Conservation (phyloP, 192 early-diverging fungal species). For the Gonapodya prolifera region DNA sequence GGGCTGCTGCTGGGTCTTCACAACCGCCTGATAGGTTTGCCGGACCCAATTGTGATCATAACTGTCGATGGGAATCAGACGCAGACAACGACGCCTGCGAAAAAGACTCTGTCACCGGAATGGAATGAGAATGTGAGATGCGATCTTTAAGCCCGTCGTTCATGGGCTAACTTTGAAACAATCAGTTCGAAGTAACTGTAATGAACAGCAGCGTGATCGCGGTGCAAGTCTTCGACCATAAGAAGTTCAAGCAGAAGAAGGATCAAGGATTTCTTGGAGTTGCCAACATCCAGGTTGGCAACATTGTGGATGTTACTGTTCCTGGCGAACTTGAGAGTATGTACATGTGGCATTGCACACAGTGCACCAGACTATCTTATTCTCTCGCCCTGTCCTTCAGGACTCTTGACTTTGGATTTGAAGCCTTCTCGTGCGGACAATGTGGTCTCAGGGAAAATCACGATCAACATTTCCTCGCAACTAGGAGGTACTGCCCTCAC, state of each 20-base stretch:
- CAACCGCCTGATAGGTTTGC: constrained; percentile 38
- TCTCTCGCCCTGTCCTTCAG: constrained; percentile 23
- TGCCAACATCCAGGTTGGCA: constrained; percentile 69
- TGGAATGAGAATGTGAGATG: constrained; percentile 67
- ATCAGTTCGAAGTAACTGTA: constrained; percentile 35
- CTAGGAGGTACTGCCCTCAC: constrained; percentile 6
- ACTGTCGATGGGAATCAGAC: constrained; percentile 95
- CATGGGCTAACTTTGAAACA: neutral
- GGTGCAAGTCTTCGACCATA: constrained; percentile 96
- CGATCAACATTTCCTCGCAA: constrained; percentile 57
- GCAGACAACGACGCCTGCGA: constrained; percentile 73
- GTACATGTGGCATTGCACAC: constrained; percentile 13
- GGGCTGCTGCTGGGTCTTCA: neutral
- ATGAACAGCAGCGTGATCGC: constrained; percentile 67
- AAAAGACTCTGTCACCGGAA: constrained; percentile 85
- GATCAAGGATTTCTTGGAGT: constrained; percentile 79
- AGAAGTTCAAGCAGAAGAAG: constrained; percentile 81
- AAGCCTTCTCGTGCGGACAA: constrained; percentile 34
- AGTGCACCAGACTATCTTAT: neutral
- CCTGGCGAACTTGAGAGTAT: constrained; percentile 45
- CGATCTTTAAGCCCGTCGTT: neutral
- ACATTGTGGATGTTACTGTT: constrained; percentile 62
- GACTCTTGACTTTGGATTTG: constrained; percentile 82
- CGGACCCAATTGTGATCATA: constrained; percentile 93
- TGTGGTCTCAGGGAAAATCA: constrained; percentile 74